Base-by-base conservation (phyloP, 768 basidiomycete genomes). In the Mycena indigotica region DNA sequence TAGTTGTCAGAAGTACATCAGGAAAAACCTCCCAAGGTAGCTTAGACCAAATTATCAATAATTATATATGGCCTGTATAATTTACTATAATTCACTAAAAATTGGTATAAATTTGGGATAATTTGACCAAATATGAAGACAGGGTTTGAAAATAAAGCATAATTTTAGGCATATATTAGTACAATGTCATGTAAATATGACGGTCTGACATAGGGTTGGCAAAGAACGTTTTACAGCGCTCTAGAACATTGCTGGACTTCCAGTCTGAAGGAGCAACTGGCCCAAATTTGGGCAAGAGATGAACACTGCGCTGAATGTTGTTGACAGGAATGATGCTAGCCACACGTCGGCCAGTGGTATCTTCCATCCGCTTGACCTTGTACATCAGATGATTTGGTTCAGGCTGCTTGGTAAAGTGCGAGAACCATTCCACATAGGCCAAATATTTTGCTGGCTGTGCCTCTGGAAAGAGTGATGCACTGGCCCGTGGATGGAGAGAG, bases 351-450 rank as follows among this genome's bases (percentile, higher is more conserved):
- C 63, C 64, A 52, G 59, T 45, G 1, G 28, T 6, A n/a, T n/a
- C n/a, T 32, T 55, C 26, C 24, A 28, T 32, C 5, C 54, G 59
- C 12, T 25, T 50, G 5, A 68, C 49, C 41, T 62, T 67, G 50
- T 69, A 64, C 54, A 69, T 54, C 30, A 52, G 49, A 38, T 67
- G 63, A 26, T 66, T 19, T 15, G 49, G 48, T 5, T 68, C 65
- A 1, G 65, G 61, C 13, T 24, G 28, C 44, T 38, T 19, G 17
- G 53, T 25, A 48, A 69, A 67, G 4, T 58, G 35, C 2, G 61
- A 58, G 46, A 61, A 71, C 68, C 69, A 69, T 50, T 70, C 64
- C 5, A 71, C 60, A 52, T 70, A 71, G 4, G 69, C 69, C 10
- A 72, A 59, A 44, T 65, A 62, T 13, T 55, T 13, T 5, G 52